These are phyloP conservation scores for Ochetophila trinervis DNA, from an alignment of 306 rosid species.

Conservation along the genomic window DNA sequence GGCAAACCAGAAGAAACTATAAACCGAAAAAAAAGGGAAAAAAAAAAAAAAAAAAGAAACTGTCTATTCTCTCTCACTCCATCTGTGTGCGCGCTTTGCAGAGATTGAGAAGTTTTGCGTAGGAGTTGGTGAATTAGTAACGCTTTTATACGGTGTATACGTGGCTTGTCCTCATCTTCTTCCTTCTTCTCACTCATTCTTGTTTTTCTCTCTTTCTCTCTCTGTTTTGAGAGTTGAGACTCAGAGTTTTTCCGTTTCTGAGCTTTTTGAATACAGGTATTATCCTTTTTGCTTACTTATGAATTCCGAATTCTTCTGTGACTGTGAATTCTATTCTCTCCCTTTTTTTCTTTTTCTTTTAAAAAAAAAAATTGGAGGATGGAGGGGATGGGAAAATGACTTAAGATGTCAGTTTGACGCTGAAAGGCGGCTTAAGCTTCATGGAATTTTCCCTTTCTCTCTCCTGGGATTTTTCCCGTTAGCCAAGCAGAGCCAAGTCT, in stretches of 20 bases:
- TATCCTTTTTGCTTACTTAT: too few species aligned
- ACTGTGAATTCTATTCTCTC: too few species aligned
- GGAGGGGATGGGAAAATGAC: too few species aligned
- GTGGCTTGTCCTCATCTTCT: not conserved
- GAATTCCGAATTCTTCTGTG: too few species aligned
- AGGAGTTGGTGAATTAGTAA: conserved; percentile 8
- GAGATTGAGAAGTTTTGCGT: not conserved
- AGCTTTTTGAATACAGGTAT: not conserved
- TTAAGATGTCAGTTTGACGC: not conserved
- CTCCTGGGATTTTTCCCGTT: not conserved
- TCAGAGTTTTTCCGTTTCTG: conserved; percentile 2
- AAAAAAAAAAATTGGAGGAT: too few species aligned
- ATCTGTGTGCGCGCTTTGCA: not conserved
- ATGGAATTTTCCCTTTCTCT: not conserved
- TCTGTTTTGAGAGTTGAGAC: not conserved
- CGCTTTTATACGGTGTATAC: not conserved
- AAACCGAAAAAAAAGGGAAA: too few species aligned
- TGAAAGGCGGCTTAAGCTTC: not conserved
- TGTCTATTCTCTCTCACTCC: not conserved
- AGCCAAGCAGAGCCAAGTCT: not conserved
- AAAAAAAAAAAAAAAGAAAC: not conserved
- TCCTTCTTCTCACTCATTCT: not conserved
- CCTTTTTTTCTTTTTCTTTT: too few species aligned
- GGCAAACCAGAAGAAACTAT: too few species aligned
- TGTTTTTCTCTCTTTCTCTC: not conserved